Conservation (phyloP, 1,284 basidiomycete genomes). For the Cutaneotrichosporon mucoides region DNA sequence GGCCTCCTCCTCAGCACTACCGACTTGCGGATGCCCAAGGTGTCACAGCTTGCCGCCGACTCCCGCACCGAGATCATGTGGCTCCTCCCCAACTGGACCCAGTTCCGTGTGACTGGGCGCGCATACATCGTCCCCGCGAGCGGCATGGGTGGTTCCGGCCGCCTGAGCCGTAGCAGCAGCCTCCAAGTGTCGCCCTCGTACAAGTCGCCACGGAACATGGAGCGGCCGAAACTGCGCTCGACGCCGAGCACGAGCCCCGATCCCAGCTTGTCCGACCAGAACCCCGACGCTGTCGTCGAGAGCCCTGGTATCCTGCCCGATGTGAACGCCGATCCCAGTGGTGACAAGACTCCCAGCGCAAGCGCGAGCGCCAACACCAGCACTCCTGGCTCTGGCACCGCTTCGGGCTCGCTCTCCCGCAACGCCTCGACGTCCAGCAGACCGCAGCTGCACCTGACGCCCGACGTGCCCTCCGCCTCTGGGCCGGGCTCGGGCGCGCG, state of each 20-base stretch:
- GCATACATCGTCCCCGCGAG: slow-evolving; percentile 29
- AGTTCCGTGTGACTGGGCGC: slow-evolving; percentile 43
- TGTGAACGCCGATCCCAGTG: no score
- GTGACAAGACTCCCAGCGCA: no score
- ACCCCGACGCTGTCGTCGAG: no score
- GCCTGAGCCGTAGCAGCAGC: not conserved
- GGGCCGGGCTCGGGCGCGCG: not conserved
- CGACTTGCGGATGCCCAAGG: slow-evolving; percentile 45
- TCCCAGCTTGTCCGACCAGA: no score
- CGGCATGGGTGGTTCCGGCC: not conserved
- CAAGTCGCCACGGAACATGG: not conserved
- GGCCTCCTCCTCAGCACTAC: slow-evolving; percentile 42
- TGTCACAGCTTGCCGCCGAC: slow-evolving; percentile 32
- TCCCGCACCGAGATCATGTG: slow-evolving; percentile 39
- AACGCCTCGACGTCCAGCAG: not conserved
- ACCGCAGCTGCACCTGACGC: not conserved
- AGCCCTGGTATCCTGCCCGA: no score
- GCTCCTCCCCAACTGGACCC: slow-evolving; percentile 41
- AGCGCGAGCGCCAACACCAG: no score
- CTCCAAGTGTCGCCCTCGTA: not conserved
- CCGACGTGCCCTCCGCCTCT: not conserved
- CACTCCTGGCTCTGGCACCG: no score
- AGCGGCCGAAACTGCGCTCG: no score
- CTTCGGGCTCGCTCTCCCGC: no score
- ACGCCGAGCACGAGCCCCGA: no score